Percentiles rank a stretch among this genome's conserved stretches.
Evolutionary conservation across 371 early-diverging fungal species (phyloP).

Genomic region (Chytridium lagenaria): DNA sequence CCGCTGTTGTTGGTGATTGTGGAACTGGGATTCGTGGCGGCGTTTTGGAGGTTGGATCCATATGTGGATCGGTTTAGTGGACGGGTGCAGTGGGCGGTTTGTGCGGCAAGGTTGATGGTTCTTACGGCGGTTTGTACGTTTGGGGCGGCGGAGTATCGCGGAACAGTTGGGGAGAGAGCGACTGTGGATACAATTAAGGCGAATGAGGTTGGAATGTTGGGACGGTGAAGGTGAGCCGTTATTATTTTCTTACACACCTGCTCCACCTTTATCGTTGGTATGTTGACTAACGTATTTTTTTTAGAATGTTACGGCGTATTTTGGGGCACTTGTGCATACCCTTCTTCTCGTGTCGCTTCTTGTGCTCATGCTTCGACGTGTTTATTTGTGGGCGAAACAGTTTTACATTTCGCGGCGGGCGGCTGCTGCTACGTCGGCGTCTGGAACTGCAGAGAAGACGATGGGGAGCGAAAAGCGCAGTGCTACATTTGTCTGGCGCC

Average conservation of each 20-base stretch:
- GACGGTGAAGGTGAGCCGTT: constrained; percentile 4
- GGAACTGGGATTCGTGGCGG: constrained; percentile 20
- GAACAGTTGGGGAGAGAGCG: background rate
- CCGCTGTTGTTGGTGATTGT: constrained; percentile 15
- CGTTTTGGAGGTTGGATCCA: background rate
- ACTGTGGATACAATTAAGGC: background rate
- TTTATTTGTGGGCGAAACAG: constrained; percentile 4
- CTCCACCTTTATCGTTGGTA: no score
- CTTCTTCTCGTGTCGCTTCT: constrained; percentile 15
- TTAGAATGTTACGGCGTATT: constrained; percentile 18
- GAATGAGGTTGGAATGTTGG: background rate
- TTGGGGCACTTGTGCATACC: constrained; percentile 19
- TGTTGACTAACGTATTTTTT: no score
- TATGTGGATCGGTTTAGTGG: constrained; percentile 8
- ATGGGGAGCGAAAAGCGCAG: no score
- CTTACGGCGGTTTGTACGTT: constrained; percentile 14
- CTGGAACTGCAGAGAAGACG: no score
- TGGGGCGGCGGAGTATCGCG: constrained; percentile 15
- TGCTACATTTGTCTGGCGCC: no score
- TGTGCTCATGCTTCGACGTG: constrained; percentile 1
- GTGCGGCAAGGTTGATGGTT: constrained; percentile 12
- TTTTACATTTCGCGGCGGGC: constrained; percentile 18
- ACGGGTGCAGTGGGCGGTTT: constrained; percentile 18
- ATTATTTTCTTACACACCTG: no score
- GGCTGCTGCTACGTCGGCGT: no score